These are phyloP conservation scores for Populus nigra DNA, from an alignment of 345 rosid species.

Conservation along the genomic window DNA sequence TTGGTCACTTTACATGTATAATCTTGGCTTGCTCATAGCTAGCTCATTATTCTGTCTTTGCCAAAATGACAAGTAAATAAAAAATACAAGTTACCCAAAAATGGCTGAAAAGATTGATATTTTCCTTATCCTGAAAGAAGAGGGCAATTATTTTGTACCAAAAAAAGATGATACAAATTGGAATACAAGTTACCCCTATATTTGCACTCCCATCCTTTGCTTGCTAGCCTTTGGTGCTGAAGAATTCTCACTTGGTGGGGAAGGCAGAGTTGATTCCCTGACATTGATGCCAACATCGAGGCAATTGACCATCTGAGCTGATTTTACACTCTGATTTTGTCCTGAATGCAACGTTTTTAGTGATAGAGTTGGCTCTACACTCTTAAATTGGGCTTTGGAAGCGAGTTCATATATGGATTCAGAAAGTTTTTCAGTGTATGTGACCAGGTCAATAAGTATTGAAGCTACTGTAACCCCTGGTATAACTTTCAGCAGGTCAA, in stretches of 20 bases:
- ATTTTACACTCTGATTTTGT: background rate
- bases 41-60: background rate
- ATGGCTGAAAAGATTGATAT: background rate
- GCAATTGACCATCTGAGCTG: background rate
- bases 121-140: background rate
- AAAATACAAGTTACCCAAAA: background rate
- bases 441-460: conserved; percentile 48
- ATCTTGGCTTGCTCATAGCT: background rate
- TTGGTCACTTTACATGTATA: background rate
- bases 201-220: background rate
- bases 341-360: conserved; percentile 27
- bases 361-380: conserved; percentile 16
- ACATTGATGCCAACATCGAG: conserved; percentile 16
- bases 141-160: background rate
- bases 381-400: conserved; percentile 44
- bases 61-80: background rate
- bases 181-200: background rate
- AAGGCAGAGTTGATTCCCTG: background rate
- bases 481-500: conserved; percentile 36
- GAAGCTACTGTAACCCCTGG: conserved; percentile 52
- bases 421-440: conserved; percentile 46
- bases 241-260: conserved; percentile 5
- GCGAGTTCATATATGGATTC: conserved; percentile 56
- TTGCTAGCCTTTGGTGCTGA: background rate
- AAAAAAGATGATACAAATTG: background rate